These are phyloP conservation scores for Pseudogymnoascus sp. DNA, from an alignment of 2,329 filamentous ascomycete genomes.

Conservation along the genomic window DNA sequence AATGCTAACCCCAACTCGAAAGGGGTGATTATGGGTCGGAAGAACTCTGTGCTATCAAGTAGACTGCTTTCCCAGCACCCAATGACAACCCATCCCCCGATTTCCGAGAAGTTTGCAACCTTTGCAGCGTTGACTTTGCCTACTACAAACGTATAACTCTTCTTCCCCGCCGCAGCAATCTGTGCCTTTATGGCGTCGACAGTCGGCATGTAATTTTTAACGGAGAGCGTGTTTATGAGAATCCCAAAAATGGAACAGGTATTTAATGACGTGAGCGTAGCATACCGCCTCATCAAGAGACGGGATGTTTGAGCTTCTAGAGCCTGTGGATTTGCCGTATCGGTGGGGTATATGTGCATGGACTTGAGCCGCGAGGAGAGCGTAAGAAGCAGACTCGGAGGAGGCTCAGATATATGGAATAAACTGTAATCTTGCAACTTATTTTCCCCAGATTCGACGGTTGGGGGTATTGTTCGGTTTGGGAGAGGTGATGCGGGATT, in stretches of 20 bases:
- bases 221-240: constrained; percentile 87
- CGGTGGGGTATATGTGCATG: constrained; percentile 68
- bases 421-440: constrained; percentile 43
- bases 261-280: constrained; percentile 68
- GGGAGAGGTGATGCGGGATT: constrained; percentile 74
- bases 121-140: constrained; percentile 95
- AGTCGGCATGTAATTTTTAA: constrained; percentile 79
- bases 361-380: constrained; percentile 72
- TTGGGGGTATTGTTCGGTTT: constrained; percentile 62
- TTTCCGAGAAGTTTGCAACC: constrained; percentile 89
- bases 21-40: constrained; percentile 83
- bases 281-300: constrained; percentile 76
- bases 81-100: constrained; percentile 94
- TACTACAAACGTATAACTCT: constrained; percentile 91
- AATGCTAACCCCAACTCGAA: constrained; percentile 81
- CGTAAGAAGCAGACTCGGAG: constrained; percentile 75
- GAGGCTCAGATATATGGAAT: constrained; percentile 81
- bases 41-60: constrained; percentile 83
- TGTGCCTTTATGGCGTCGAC: constrained; percentile 63
- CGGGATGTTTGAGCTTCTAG: constrained; percentile 35
- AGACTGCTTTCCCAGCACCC: constrained; percentile 97
- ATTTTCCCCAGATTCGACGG: constrained; percentile 33
- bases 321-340: constrained; percentile 26
- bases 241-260: constrained; percentile 85
- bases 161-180: constrained; percentile 78